A percentile compares a stretch with the other conserved stretches of the same genome.
These are phyloP conservation scores for Paramecium sexaurelia DNA, from an alignment of 73 alveolate genomes.

Conservation along the genomic window DNA sequence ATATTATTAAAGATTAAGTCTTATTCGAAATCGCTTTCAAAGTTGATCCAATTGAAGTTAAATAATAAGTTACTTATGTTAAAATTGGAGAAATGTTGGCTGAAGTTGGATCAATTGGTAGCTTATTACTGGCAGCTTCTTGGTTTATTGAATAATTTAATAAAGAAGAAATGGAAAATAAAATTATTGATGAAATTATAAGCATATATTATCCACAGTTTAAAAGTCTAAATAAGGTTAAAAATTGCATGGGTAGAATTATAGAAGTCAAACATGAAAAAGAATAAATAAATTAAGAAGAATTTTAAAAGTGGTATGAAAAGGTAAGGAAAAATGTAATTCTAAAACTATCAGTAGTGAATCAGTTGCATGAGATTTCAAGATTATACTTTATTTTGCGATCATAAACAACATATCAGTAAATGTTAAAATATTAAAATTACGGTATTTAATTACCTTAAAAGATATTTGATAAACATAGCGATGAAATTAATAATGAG, in stretches of 20 bases:
- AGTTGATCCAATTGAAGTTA: not conserved
- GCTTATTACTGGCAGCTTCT: constrained; percentile 4
- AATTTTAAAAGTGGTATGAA: not conserved
- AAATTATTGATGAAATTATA: not conserved
- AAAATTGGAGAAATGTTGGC: constrained; percentile 19
- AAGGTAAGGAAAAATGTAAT: not conserved
- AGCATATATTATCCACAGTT: not conserved
- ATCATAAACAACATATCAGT: not conserved
- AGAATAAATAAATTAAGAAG: not conserved
- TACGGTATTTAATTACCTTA: not conserved
- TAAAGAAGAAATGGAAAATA: constrained; percentile 21
- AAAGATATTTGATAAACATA: not conserved
- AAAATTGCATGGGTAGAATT: not conserved
- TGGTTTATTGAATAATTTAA: constrained; percentile 5
- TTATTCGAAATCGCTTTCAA: not conserved
- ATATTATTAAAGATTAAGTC: not conserved
- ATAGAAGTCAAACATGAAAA: not conserved
- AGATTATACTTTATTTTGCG: not conserved
- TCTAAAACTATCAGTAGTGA: not conserved
- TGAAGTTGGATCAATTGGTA: constrained; percentile 27
- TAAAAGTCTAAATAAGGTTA: not conserved
- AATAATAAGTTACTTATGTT: not conserved
- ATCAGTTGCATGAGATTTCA: not conserved
- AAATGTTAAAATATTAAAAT: not conserved
- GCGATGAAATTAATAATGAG: not conserved